phyloP scores from a whole-genome alignment of 2,329 filamentous ascomycete genomes.

The Aspergillus neoniger region DNA sequence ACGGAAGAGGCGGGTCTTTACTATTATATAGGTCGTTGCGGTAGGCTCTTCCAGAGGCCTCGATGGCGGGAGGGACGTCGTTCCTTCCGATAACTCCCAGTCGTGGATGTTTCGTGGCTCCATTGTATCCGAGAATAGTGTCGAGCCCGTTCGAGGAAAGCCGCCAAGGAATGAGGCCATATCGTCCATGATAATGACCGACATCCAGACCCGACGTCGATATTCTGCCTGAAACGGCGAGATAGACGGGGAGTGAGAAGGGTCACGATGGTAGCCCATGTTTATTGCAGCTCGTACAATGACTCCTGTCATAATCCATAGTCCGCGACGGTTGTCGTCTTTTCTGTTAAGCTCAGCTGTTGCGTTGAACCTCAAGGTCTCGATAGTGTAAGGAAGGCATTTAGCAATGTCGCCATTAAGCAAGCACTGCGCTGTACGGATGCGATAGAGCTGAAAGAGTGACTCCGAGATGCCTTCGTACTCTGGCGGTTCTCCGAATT shows the following conservation, averaged over 20 bases:
- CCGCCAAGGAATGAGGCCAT: slow-evolving; percentile 10
- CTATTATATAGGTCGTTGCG: slow-evolving; percentile 6
- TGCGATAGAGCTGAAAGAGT: slow-evolving; percentile 13
- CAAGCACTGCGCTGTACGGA: slow-evolving; percentile 15
- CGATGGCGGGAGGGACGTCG: not conserved
- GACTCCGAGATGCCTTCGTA: slow-evolving; percentile 5
- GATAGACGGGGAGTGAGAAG: slow-evolving; percentile 1
- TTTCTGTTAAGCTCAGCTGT: slow-evolving; percentile 14
- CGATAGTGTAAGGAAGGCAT: slow-evolving; percentile 14
- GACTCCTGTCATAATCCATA: slow-evolving; percentile 16
- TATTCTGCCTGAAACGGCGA: slow-evolving; percentile 6
- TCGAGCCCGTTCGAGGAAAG: slow-evolving; percentile 10
- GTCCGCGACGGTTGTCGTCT: slow-evolving; percentile 12
- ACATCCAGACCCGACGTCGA: slow-evolving; percentile 12
- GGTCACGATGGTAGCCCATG: slow-evolving; percentile 18
- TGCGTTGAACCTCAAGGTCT: slow-evolving; percentile 12
- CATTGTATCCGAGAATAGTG: slow-evolving; percentile 7
- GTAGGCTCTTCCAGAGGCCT: slow-evolving; percentile 11
- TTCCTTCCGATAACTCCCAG: slow-evolving; percentile 6
- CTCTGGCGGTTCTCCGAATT: not conserved
- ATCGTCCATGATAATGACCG: slow-evolving; percentile 12
- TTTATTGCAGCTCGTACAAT: slow-evolving; percentile 14
- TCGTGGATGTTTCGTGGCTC: slow-evolving; percentile 15
- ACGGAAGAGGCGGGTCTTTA: slow-evolving; percentile 9
- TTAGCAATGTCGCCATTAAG: slow-evolving; percentile 12